Conservation (phyloP, 2,329 filamentous ascomycete species). For the Aspergillus eucalypticola region DNA sequence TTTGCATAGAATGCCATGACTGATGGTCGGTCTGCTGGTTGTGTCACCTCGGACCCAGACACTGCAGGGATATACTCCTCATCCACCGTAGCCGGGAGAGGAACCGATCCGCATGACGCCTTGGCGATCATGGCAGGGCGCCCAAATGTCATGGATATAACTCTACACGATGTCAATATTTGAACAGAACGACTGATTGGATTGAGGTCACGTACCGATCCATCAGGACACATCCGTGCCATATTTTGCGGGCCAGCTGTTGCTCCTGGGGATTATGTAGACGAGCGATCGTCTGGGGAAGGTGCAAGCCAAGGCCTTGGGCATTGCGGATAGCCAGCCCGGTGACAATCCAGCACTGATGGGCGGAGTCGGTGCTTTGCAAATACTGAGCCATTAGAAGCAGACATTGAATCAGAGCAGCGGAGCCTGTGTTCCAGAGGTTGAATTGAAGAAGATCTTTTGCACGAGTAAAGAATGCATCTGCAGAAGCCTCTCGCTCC, state of each 20-base stretch:
- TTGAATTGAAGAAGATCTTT: slow-evolving; percentile 47
- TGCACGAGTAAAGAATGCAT: slow-evolving; percentile 47
- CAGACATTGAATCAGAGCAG: slow-evolving; percentile 50
- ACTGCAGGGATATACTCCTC: slow-evolving; percentile 32
- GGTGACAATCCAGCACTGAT: slow-evolving; percentile 54
- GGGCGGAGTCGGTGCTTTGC: slow-evolving; percentile 50
- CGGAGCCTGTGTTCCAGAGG: slow-evolving; percentile 46
- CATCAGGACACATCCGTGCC: slow-evolving; percentile 42
- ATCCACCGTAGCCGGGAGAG: slow-evolving; percentile 32
- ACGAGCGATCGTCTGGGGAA: slow-evolving; percentile 40
- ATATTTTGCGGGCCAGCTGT: slow-evolving; percentile 35
- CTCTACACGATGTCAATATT: slow-evolving; percentile 17
- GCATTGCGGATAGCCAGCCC: slow-evolving; percentile 51
- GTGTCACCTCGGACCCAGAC: slow-evolving; percentile 16
- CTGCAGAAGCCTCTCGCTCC: slow-evolving; percentile 45
- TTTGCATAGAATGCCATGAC: slow-evolving; percentile 36
- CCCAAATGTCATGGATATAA: slow-evolving; percentile 42
- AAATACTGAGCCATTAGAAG: slow-evolving; percentile 53
- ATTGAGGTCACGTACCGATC: slow-evolving; percentile 29
- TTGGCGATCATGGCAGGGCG: slow-evolving; percentile 40
- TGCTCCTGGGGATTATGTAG: slow-evolving; percentile 28
- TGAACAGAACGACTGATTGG: background rate
- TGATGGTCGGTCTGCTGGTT: slow-evolving; percentile 28
- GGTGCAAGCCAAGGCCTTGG: slow-evolving; percentile 50
- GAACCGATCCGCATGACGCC: slow-evolving; percentile 27